Evolutionary conservation across 2,329 filamentous ascomycete genomes (phyloP).

Genomic region (Fulvia fulva): DNA sequence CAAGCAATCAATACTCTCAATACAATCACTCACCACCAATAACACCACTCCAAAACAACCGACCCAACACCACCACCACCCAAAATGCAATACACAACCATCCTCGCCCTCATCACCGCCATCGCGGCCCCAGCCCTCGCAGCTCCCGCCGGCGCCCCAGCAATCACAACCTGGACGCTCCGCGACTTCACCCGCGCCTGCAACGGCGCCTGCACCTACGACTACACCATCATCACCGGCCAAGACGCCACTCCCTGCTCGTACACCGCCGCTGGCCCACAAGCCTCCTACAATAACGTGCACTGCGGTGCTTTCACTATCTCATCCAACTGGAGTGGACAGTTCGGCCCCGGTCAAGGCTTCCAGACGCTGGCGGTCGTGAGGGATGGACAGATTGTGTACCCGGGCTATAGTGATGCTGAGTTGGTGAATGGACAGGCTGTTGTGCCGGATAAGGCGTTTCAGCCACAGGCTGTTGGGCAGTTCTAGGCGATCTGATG

Average conservation of each 20-base stretch:
- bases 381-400: conserved; percentile 11
- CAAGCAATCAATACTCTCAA: neutral
- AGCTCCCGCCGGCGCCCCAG: neutral
- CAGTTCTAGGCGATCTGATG: neutral
- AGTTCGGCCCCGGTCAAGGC: conserved; percentile 7
- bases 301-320: conserved; percentile 5
- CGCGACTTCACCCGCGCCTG: conserved; percentile 22
- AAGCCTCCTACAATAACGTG: neutral
- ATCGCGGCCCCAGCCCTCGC: neutral
- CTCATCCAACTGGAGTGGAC: conserved; percentile 2
- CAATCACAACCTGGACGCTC: conserved; percentile 19
- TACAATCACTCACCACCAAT: neutral
- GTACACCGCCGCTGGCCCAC: conserved; percentile 1
- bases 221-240: conserved; percentile 5
- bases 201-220: conserved; percentile 7
- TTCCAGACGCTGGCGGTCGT: conserved; percentile 8
- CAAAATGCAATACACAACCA: neutral
- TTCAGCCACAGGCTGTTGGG: conserved; percentile 1
- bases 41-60: neutral
- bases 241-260: conserved; percentile 1
- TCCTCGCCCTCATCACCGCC: neutral
- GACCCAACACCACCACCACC: neutral
- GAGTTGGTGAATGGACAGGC: conserved; percentile 13
- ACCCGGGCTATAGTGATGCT: conserved; percentile 21
- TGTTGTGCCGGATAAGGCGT: conserved; percentile 24